A percentile compares a stretch with the other conserved stretches of the same genome.
These are phyloP conservation scores for Neoboletus subvelutipes DNA, from an alignment of 768 basidiomycete species.

Conservation along the genomic window DNA sequence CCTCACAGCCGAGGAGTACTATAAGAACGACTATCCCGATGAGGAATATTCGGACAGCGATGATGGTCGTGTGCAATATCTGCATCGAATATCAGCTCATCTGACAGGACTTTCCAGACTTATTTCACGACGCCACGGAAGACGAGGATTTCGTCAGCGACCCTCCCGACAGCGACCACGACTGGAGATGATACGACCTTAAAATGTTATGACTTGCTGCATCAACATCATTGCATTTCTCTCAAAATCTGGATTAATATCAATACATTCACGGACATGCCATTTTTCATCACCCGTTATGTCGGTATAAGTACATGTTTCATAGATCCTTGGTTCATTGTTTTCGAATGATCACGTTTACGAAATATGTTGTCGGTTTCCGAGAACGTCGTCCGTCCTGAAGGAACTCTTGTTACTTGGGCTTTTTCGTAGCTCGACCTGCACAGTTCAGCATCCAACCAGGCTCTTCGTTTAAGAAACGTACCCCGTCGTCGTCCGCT, in stretches of 20 bases:
- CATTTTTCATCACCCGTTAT: conserved; percentile 7
- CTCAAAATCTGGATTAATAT: conserved; percentile 19
- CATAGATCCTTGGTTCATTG: conserved; percentile 5
- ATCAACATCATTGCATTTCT: conserved; percentile 21
- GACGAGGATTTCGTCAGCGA: conserved; percentile 40
- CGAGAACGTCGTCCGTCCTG: background rate
- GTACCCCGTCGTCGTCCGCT: conserved; percentile 18
- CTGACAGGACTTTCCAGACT: conserved; percentile 40
- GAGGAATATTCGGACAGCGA: conserved; percentile 51
- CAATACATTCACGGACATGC: conserved; percentile 20
- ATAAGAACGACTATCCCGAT: conserved; percentile 84
- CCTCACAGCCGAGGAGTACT: conserved; percentile 70
- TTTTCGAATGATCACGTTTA: conserved; percentile 7
- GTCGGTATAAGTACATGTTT: conserved; percentile 16
- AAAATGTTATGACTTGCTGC: background rate
- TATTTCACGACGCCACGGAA: conserved; percentile 56
- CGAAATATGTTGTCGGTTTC: background rate
- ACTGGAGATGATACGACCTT: conserved; percentile 32
- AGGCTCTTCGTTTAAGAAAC: conserved; percentile 1
- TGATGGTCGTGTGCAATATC: conserved; percentile 35
- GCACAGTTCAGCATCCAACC: conserved; percentile 1
- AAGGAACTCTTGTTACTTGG: conserved; percentile 11
- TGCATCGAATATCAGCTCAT: background rate
- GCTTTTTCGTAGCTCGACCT: conserved; percentile 26
- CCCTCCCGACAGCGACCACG: conserved; percentile 30